These are phyloP conservation scores for Pyricularia grisea DNA, from an alignment of 2,329 filamentous ascomycete species.

Conservation along the genomic window DNA sequence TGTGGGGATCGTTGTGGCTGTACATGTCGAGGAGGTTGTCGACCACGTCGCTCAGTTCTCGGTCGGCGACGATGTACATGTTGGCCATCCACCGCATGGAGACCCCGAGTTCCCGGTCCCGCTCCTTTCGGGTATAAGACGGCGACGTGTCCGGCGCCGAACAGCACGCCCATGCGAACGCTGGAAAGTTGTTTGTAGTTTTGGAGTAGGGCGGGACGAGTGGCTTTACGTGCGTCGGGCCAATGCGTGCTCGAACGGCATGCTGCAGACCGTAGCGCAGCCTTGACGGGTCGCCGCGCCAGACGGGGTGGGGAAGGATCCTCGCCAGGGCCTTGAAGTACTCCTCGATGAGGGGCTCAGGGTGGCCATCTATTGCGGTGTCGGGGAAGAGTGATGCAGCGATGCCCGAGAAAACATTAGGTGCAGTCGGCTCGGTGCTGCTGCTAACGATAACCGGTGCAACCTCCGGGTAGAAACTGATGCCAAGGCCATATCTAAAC, in stretches of 20 bases:
- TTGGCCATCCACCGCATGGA: not conserved
- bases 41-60: not conserved
- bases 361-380: not conserved
- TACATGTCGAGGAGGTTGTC: not conserved
- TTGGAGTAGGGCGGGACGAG: conserved; percentile 10
- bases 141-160: not conserved
- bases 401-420: not conserved
- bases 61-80: not conserved
- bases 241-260: conserved; percentile 9
- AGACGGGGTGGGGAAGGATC: conserved; percentile 10
- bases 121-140: not conserved
- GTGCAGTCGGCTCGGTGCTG: no score
- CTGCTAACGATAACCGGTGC: not conserved
- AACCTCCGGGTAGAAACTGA: not conserved
- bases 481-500: conserved; percentile 12
- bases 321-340: conserved; percentile 9
- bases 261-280: conserved; percentile 11
- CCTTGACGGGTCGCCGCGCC: conserved; percentile 5
- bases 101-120: not conserved
- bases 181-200: conserved; percentile 4
- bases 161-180: conserved; percentile 7
- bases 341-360: not conserved
- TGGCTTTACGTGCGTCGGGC: conserved; percentile 6
- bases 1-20: not conserved
- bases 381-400: not conserved